A percentile compares a stretch with the other conserved stretches of the same genome.
Evolutionary conservation across 2,329 filamentous ascomycete genomes (phyloP).

Genomic region (Ciborinia camelliae): DNA sequence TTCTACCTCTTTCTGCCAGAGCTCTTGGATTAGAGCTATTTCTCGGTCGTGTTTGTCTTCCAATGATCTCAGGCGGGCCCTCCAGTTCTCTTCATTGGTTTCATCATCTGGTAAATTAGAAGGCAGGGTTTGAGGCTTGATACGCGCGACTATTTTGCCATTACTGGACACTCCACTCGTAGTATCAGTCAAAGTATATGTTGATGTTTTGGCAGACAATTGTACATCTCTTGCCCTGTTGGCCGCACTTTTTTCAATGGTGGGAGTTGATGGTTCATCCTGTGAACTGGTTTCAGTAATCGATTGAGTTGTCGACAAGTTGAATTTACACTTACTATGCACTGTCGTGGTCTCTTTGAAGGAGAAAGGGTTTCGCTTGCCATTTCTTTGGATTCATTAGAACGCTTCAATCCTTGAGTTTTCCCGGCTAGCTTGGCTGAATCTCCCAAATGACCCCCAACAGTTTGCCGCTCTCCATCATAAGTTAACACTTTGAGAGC

Average conservation of each 20-base stretch:
- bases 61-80: neutral
- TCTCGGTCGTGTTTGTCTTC: neutral
- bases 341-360: neutral
- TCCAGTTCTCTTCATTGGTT: neutral
- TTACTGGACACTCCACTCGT: neutral
- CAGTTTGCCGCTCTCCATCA: too few relatives aligned
- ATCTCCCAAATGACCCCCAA: too few relatives aligned
- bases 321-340: neutral
- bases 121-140: neutral
- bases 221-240: neutral
- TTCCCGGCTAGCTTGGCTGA: too few relatives aligned
- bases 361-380: neutral
- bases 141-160: neutral
- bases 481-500: too few relatives aligned
- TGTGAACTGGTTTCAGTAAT: neutral
- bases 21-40: conserved; percentile 5
- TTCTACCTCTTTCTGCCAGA: conserved; percentile 14
- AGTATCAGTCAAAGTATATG: neutral
- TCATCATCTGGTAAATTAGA: neutral
- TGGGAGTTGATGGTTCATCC: neutral
- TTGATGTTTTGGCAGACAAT: neutral
- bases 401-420: neutral
- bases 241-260: neutral
- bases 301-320: too few relatives aligned
- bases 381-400: neutral